phyloP scores from a whole-genome alignment of 2,329 filamentous ascomycete species.

The Scedosporium dehoogii region DNA sequence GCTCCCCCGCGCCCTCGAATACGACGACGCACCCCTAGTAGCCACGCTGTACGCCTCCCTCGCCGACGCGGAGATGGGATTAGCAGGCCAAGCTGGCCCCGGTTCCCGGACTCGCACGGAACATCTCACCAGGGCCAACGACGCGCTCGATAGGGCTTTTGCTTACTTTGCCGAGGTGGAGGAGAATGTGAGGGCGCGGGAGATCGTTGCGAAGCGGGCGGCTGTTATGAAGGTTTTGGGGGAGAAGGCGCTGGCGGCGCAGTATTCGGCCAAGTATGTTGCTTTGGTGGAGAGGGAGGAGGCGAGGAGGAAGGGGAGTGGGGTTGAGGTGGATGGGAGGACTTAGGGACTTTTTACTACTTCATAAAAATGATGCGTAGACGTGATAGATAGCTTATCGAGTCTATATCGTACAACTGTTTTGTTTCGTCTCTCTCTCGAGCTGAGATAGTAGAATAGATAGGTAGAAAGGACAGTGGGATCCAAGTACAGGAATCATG shows the following conservation, averaged over 20 bases:
- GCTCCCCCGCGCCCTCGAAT: constrained; percentile 69
- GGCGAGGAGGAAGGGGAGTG: constrained; percentile 1
- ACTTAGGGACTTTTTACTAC: neutral
- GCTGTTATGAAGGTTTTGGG: constrained; percentile 63
- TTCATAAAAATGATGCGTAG: neutral
- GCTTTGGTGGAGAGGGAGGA: constrained; percentile 35
- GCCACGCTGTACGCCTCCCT: constrained; percentile 61
- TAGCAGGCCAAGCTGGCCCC: constrained; percentile 47
- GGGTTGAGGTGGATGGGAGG: neutral
- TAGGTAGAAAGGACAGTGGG: neutral
- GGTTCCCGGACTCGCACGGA: constrained; percentile 39
- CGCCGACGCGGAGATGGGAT: constrained; percentile 69
- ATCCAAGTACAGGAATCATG: neutral
- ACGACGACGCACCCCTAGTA: constrained; percentile 49
- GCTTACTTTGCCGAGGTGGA: constrained; percentile 56
- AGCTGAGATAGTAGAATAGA: neutral
- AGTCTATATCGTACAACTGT: too few species aligned
- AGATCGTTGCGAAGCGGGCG: constrained; percentile 75
- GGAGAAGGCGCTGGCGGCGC: constrained; percentile 52
- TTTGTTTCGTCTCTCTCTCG: too few species aligned
- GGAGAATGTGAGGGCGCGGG: constrained; percentile 57
- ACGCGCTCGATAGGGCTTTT: constrained; percentile 53
- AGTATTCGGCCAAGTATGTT: constrained; percentile 56
- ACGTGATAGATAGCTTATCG: neutral
- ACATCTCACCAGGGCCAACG: constrained; percentile 46